These are phyloP conservation scores for Penicillium italicum DNA, from an alignment of 2,329 filamentous ascomycete species.

Conservation along the genomic window DNA sequence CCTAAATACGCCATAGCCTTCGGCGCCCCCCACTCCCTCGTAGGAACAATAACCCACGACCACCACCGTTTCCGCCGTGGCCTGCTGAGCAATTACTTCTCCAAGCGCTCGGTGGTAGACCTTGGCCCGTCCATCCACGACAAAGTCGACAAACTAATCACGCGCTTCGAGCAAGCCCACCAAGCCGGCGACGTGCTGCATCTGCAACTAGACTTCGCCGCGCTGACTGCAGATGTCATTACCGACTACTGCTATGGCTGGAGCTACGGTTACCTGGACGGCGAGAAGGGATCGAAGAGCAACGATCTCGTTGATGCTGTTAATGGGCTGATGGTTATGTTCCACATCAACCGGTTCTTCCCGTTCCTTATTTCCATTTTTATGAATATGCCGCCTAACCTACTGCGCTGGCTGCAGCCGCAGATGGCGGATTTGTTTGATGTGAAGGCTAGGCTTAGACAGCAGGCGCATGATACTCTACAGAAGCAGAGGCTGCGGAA, in stretches of 20 bases:
- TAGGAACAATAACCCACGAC: constrained; percentile 39
- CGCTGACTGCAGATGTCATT: constrained; percentile 38
- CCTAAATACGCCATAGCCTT: constrained; percentile 17
- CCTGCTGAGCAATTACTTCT: constrained; percentile 47
- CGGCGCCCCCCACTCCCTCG: constrained; percentile 19
- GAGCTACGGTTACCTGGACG: constrained; percentile 31
- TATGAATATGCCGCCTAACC: constrained; percentile 19
- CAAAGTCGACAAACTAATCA: constrained; percentile 32
- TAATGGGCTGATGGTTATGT: constrained; percentile 24
- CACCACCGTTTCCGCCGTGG: constrained; percentile 43
- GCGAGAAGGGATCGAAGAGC: constrained; percentile 22
- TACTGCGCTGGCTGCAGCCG: constrained; percentile 21
- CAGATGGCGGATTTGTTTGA: constrained; percentile 21
- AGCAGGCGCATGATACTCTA: constrained; percentile 16
- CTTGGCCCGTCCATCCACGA: constrained; percentile 40
- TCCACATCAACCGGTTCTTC: constrained; percentile 28
- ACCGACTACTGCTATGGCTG: constrained; percentile 39
- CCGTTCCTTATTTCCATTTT: constrained; percentile 29
- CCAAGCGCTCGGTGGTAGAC: constrained; percentile 36
- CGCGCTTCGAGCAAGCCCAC: constrained; percentile 23
- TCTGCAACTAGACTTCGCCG: constrained; percentile 27
- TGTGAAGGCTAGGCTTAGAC: constrained; percentile 17
- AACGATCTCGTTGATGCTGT: constrained; percentile 26
- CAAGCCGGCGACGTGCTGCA: constrained; percentile 15
- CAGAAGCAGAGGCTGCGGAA: constrained; percentile 4